Evolutionary conservation across 2,329 filamentous ascomycete genomes (phyloP).

Genomic region (Biscogniauxia sp.): DNA sequence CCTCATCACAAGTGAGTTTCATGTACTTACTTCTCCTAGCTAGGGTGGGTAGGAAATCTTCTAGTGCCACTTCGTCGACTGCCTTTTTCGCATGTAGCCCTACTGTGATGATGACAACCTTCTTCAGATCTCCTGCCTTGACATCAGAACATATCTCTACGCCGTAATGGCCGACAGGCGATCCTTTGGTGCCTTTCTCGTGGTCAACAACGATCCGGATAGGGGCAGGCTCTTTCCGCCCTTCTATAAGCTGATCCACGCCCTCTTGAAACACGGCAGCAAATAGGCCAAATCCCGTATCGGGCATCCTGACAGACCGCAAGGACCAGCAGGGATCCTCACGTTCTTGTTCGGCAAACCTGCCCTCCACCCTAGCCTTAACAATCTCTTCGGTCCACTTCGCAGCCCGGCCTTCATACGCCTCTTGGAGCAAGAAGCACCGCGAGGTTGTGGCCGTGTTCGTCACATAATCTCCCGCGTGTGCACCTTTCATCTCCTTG

Average conservation of each 20-base stretch:
- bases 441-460: slow-evolving; percentile 57
- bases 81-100: slow-evolving; percentile 70
- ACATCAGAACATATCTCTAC: slow-evolving; percentile 71
- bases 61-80: slow-evolving; percentile 68
- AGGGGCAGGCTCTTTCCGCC: slow-evolving; percentile 64
- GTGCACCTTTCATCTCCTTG: slow-evolving; percentile 56
- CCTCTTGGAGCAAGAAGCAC: slow-evolving; percentile 69
- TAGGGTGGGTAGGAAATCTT: slow-evolving; percentile 73
- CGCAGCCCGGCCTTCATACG: slow-evolving; percentile 73
- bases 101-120: slow-evolving; percentile 49
- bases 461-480: slow-evolving; percentile 45
- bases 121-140: slow-evolving; percentile 49
- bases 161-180: slow-evolving; percentile 64
- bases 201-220: slow-evolving; percentile 74
- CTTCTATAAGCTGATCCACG: slow-evolving; percentile 58
- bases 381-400: slow-evolving; percentile 82
- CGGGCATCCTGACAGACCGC: slow-evolving; percentile 63
- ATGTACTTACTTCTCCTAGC: slow-evolving; percentile 64
- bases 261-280: slow-evolving; percentile 73
- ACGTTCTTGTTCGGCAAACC: slow-evolving; percentile 80
- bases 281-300: slow-evolving; percentile 57
- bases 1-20: background rate
- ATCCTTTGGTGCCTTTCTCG: slow-evolving; percentile 62
- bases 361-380: slow-evolving; percentile 81
- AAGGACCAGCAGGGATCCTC: slow-evolving; percentile 80